Percentiles rank a stretch among this genome's conserved stretches.
Evolutionary conservation across 2,329 filamentous ascomycete genomes (phyloP).

Genomic region (Trichoderma sp.): DNA sequence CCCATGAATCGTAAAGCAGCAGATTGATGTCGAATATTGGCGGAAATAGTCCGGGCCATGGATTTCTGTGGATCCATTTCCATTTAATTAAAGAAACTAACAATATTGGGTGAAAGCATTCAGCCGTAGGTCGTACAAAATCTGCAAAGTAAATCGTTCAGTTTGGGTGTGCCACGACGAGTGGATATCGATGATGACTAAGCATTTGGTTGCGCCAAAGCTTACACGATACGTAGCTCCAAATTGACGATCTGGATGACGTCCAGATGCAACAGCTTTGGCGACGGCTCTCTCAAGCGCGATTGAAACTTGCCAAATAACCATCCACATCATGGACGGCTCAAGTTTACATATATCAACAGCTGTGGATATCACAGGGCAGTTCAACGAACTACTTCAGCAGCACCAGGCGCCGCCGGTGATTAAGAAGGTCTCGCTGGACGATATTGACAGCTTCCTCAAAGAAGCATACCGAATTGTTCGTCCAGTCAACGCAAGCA

Average conservation of each 20-base stretch:
- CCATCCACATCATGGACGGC: background rate
- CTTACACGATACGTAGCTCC: slow-evolving; percentile 22
- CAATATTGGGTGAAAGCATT: background rate
- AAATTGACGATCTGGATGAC: background rate
- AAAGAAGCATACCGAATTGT: slow-evolving; percentile 78
- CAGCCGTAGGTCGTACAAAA: background rate
- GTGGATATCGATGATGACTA: background rate
- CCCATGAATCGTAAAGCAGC: background rate
- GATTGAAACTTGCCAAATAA: background rate
- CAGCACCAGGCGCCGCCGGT: slow-evolving; percentile 56
- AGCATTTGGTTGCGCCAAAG: background rate
- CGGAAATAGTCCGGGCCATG: slow-evolving; percentile 4
- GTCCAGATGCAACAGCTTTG: background rate
- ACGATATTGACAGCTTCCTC: slow-evolving; percentile 78
- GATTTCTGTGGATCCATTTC: background rate
- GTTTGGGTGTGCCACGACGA: background rate
- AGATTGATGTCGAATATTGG: background rate
- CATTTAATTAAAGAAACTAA: background rate
- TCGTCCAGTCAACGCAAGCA: background rate
- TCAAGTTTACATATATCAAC: slow-evolving; percentile 10
- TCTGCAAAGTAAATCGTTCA: background rate
- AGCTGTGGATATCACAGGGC: slow-evolving; percentile 64
- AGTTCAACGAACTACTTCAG: slow-evolving; percentile 69
- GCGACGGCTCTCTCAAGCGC: background rate
- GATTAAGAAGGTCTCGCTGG: slow-evolving; percentile 44